Evolutionary conservation across 345 rosid species (phyloP).

Genomic region (Eucalyptus microcorys): DNA sequence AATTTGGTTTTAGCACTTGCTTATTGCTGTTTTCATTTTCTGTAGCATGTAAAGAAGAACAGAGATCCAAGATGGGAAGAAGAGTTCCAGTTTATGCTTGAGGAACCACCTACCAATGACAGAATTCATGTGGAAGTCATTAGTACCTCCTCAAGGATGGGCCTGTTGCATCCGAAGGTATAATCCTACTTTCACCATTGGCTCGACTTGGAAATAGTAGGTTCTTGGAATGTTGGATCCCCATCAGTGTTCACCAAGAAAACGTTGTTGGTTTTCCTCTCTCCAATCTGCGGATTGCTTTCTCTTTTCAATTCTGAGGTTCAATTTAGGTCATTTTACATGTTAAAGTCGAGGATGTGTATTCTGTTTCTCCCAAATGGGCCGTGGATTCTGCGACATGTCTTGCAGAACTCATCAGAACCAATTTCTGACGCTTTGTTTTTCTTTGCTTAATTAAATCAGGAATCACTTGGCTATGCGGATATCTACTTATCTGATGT

Average conservation of each 20-base stretch:
- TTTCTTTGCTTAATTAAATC: background rate
- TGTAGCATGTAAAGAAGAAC: slow-evolving; percentile 67
- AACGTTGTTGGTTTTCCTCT: background rate
- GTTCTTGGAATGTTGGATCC: background rate
- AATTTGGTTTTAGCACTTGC: background rate
- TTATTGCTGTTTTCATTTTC: background rate
- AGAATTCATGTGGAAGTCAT: slow-evolving; percentile 70
- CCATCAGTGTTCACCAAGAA: background rate
- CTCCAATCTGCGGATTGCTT: background rate
- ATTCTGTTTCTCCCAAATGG: background rate
- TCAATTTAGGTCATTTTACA: background rate
- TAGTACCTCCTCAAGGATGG: slow-evolving; percentile 73
- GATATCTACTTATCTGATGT: slow-evolving; percentile 60
- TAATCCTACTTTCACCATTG: background rate
- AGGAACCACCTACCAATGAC: slow-evolving; percentile 70
- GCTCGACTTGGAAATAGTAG: background rate
- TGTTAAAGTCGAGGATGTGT: background rate
- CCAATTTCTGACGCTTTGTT: background rate
- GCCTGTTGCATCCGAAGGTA: slow-evolving; percentile 82
- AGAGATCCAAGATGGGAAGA: slow-evolving; percentile 97
- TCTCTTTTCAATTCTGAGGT: background rate
- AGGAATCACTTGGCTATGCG: slow-evolving; percentile 74
- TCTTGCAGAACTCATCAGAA: background rate
- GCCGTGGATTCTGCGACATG: background rate
- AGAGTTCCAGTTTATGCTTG: slow-evolving; percentile 70